These are phyloP conservation scores for Linderina pennispora DNA, from an alignment of 192 early-diverging fungal genomes.

Conservation along the genomic window DNA sequence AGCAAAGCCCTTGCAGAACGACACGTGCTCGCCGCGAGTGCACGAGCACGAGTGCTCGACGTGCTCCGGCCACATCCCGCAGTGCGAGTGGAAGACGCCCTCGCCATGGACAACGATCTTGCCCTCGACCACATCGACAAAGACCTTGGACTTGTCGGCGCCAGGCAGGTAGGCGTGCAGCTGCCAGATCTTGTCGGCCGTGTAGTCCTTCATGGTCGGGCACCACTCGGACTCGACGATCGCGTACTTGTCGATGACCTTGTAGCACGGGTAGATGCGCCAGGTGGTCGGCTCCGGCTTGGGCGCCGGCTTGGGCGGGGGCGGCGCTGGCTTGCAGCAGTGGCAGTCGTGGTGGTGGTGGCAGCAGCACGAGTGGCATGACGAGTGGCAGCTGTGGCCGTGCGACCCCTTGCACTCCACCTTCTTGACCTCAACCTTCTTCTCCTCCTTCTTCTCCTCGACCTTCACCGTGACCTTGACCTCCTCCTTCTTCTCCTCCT, in stretches of 20 bases:
- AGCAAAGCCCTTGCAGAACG: conserved; percentile 36
- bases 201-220: conserved; percentile 44
- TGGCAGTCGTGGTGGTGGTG: conserved; percentile 13
- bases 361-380: conserved; percentile 9
- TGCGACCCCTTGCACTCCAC: conserved; percentile 6
- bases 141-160: conserved; percentile 44
- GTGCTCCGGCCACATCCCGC: conserved; percentile 46
- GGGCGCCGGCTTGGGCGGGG: conserved; percentile 24
- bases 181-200: conserved; percentile 46
- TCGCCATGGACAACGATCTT: conserved; percentile 38
- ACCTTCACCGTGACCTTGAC: conserved; percentile 10
- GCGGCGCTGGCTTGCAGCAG: conserved; percentile 9
- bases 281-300: conserved; percentile 16
- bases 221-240: conserved; percentile 32
- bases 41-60: conserved; percentile 46
- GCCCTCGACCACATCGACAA: conserved; percentile 30
- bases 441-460: neutral
- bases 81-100: conserved; percentile 44
- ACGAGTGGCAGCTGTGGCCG: conserved; percentile 8
- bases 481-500: conserved; percentile 10
- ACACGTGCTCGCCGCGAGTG: conserved; percentile 36
- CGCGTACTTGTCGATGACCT: conserved; percentile 29
- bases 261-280: conserved; percentile 47
- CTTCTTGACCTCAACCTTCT: conserved; percentile 6
- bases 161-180: conserved; percentile 42